A percentile compares a stretch with the other conserved stretches of the same genome.
phyloP scores from a whole-genome alignment of 2,329 filamentous ascomycete genomes.

The Aplosporella prunicola region DNA sequence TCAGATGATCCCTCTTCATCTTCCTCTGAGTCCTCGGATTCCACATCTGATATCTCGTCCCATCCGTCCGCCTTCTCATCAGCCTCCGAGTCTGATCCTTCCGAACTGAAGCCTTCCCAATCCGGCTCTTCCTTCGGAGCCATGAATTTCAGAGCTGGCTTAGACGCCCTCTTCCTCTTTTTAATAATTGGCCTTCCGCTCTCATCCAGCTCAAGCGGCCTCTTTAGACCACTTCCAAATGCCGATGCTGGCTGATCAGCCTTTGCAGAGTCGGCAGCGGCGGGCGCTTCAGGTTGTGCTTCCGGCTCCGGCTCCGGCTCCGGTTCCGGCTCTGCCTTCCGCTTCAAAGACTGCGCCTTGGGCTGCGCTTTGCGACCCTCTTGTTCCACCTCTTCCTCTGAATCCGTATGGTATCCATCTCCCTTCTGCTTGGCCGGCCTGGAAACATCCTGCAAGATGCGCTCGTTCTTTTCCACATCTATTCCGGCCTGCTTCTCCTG shows the following conservation, averaged over 20 bases:
- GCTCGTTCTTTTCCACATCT: conserved; percentile 44
- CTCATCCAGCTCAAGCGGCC: conserved; percentile 71
- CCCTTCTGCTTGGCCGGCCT: conserved; percentile 24
- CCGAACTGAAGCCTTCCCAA: conserved; percentile 54
- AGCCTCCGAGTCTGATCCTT: conserved; percentile 17
- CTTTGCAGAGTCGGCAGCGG: conserved; percentile 6
- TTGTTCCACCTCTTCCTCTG: conserved; percentile 16
- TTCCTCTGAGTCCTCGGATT: conserved; percentile 25
- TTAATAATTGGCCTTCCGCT: conserved; percentile 73
- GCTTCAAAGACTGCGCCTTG: neutral
- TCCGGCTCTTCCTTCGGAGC: conserved; percentile 47
- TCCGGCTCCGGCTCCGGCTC: neutral
- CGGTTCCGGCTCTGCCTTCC: neutral
- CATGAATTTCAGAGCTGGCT: conserved; percentile 2
- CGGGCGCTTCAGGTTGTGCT: neutral
- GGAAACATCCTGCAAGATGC: conserved; percentile 36
- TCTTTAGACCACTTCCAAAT: conserved; percentile 70
- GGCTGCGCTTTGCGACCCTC: neutral
- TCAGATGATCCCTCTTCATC: conserved; percentile 26
- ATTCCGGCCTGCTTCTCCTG: conserved; percentile 56
- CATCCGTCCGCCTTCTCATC: conserved; percentile 14
- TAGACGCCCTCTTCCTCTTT: conserved; percentile 58
- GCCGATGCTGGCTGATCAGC: too few relatives aligned
- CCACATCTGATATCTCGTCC: conserved; percentile 9
- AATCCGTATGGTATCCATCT: conserved; percentile 9